Base-by-base conservation (phyloP, 2,329 filamentous ascomycete genomes). In the Thielaviopsis musarum region DNA sequence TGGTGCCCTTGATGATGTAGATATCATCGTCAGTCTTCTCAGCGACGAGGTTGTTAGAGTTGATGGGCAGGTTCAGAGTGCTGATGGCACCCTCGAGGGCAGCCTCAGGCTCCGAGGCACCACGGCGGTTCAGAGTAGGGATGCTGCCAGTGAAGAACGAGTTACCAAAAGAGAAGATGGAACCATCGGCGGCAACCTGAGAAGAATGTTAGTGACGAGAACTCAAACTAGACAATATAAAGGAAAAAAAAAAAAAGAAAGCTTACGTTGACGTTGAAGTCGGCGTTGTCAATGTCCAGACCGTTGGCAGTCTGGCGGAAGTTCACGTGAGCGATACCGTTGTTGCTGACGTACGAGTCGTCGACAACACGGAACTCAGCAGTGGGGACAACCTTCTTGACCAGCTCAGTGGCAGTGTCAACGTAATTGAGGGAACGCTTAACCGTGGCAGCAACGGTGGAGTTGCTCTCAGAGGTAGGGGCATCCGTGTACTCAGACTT, bases 241-340 rank as follows among this genome's bases (percentile, higher is more conserved):
- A n/a, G n/a, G 41, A n/a, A 19, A 48, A 12, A 4, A 4, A 49
- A 54, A 21, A 15, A 38, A 19, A 48, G 51, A 45, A 51, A 5
- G 70, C 77, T 70, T 64, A 81, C 77, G 63, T 82, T 82, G 54
- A 82, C 77, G 57, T 81, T 81, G 65, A 81, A 80, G 65, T 80
- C 77, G 0, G 76, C 77, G 64, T 82, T 82, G 64, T 82, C 80
- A 61, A 83, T 75, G 62, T 82, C 80, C 24, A 82, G 66, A 1
- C 75, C 79, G 58, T 81, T 76, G 6, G 72, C 69, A 0, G 78
- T 82, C 69, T 83, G 80, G 68, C 77, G 79, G 66, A 82, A 80
- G 66, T 80, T 74, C 63, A 81, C 77, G 64, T 83, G 80, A 0
- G 72, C 72, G 61, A 83, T 71, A 9, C 79, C 78, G 58, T 80